Evolutionary conservation across 257 asterid species (phyloP).

Genomic region (Jaltomata sinuosa): DNA sequence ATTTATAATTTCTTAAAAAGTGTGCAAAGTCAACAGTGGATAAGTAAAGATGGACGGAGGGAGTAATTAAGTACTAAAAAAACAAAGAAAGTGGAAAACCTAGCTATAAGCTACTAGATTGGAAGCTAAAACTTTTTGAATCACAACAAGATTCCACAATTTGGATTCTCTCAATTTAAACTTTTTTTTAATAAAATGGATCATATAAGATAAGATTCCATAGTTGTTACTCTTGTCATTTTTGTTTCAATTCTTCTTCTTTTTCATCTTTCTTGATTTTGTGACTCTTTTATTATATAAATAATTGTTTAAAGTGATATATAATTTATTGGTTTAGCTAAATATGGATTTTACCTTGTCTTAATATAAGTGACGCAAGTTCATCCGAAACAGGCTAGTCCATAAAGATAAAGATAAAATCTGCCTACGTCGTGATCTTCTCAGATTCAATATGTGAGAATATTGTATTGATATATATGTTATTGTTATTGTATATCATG

Average conservation of each 20-base stretch:
- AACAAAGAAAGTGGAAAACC: no score
- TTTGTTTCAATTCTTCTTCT: neutral
- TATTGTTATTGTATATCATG: neutral
- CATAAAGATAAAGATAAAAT: neutral
- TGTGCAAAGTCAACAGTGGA: no score
- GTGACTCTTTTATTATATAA: neutral
- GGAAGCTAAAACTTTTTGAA: no score
- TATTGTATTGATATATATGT: no score
- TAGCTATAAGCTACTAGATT: no score
- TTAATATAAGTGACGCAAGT: neutral
- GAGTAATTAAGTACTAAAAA: no score
- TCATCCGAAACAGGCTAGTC: fast-evolving
- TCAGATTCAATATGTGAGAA: no score
- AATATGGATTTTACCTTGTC: no score
- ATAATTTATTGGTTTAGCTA: neutral
- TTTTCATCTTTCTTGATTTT: neutral
- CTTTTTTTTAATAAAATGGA: neutral
- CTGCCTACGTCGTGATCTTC: no score
- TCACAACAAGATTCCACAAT: neutral
- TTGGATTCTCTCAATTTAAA: neutral
- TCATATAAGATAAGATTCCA: neutral
- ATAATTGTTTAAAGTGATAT: neutral
- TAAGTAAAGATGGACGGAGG: no score
- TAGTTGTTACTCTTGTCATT: neutral
- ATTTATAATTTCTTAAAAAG: no score